Conservation (phyloP, 2,329 filamentous ascomycete species). For the Periconia digitata region DNA sequence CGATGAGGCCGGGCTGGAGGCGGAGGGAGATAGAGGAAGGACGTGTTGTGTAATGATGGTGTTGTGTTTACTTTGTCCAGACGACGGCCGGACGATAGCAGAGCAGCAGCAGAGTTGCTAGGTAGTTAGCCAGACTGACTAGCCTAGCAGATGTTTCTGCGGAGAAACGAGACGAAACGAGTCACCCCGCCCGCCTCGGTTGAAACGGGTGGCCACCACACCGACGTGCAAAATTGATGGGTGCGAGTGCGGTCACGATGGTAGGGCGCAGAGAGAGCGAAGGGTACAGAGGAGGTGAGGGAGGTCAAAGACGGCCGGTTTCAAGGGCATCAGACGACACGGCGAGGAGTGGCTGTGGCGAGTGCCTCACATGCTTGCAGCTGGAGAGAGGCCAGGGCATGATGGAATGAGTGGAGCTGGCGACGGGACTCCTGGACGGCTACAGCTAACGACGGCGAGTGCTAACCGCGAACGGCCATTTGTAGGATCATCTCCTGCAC, state of each 20-base stretch:
- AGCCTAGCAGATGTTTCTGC: too few species aligned
- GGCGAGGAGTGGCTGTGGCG: slow-evolving; percentile 34
- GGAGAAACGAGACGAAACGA: not conserved
- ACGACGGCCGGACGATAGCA: too few species aligned
- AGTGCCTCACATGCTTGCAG: slow-evolving; percentile 28
- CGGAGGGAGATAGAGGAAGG: slow-evolving; percentile 15
- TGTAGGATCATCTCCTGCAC: not conserved
- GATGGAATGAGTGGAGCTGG: too few species aligned
- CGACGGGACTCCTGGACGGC: not conserved
- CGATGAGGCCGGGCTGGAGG: slow-evolving; percentile 9
- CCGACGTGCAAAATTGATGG: too few species aligned
- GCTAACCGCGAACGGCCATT: too few species aligned
- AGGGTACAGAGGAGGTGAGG: not conserved
- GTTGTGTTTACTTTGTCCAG: too few species aligned
- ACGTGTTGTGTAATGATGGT: slow-evolving; percentile 25
- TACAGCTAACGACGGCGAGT: too few species aligned
- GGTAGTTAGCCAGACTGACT: too few species aligned
- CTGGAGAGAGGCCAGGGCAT: too few species aligned
- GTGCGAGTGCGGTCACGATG: not conserved
- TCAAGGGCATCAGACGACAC: slow-evolving; percentile 24
- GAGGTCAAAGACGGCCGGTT: slow-evolving; percentile 15
- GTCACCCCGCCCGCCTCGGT: not conserved
- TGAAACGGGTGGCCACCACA: too few species aligned
- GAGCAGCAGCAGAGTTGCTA: slow-evolving; percentile 3
- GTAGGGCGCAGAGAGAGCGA: not conserved